Base-by-base conservation (phyloP, 1,139 yeast genomes). In the Arxiozyma heterogenica region DNA sequence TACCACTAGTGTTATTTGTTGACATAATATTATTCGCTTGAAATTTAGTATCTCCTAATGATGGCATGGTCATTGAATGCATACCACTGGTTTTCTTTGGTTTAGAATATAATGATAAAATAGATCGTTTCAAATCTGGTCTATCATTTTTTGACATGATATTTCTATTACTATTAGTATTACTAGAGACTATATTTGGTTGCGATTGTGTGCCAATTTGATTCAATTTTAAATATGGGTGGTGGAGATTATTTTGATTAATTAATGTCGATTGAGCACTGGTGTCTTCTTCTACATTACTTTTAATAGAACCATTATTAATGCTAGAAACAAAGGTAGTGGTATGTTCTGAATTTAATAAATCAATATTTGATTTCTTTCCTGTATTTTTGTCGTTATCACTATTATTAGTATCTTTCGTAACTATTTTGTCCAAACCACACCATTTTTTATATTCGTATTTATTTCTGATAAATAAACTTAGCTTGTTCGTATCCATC, bases 371-470 rank as follows among this genome's bases (percentile, higher is more conserved):
- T 4, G 46, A 43, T 22, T 8, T 27, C 30, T 27, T 2, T 12
- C 20, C 21, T 20, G 34, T 21, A 38, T 41, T n/a, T 15, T 41
- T 21, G 4, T 44, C 17, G 15, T 41, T 21, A 7, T 44, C 17
- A 3, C 11, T 8, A n/a, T 23, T 6, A 23, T 22, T 27, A 39
- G 22, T 39, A n/a, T 34, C 39, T 6, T 34, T 34, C 39, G 15
- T 8, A 12, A 9, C n/a, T 34, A 15, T 34, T 15, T n/a, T 39
- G 1, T 34, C 25, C 3, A 42, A 38, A 8, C 65, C 61, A 6
- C 78, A 83, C 98, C 98, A 93, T 66, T 91, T 86, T 71, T 84
- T 88, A 72, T 86, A 67, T 61, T 89, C 98, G 66, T 93, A 93
- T 70, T 93, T 93, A 7, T 96, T 90, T 59, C 93, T 77, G 59